Evolutionary conservation across 768 basidiomycete genomes (phyloP).

Genomic region (Galerina sulciceps): DNA sequence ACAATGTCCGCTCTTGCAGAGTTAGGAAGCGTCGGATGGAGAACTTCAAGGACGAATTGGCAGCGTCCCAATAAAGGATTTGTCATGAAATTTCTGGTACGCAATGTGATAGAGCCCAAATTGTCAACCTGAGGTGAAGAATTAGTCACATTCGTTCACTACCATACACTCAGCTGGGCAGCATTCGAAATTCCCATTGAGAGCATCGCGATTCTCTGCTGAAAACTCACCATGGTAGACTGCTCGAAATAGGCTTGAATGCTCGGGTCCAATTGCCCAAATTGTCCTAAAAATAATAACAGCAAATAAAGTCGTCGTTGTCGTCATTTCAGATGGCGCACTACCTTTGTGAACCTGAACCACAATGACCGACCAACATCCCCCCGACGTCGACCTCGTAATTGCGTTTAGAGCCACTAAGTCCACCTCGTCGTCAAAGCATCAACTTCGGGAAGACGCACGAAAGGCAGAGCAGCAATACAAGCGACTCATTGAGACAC

Average conservation of each 20-base stretch:
- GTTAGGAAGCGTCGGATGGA: conserved; percentile 95
- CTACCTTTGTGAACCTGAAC: background rate
- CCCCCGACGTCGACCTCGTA: conserved; percentile 72
- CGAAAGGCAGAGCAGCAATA: conserved; percentile 75
- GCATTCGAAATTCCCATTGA: background rate
- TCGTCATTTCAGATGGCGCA: background rate
- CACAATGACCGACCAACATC: conserved; percentile 21
- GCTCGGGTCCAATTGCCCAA: background rate
- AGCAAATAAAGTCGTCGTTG: background rate
- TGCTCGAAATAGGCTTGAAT: background rate
- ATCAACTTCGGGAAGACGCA: conserved; percentile 63
- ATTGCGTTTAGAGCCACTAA: conserved; percentile 67
- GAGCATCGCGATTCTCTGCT: conserved; percentile 14
- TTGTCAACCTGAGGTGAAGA: conserved; percentile 64
- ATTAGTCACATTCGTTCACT: background rate
- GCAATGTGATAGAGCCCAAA: conserved; percentile 89
- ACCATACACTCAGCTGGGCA: no score
- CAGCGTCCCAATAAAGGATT: conserved; percentile 96
- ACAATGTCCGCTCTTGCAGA: conserved; percentile 90
- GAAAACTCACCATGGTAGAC: conserved; percentile 40
- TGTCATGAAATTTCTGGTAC: conserved; percentile 99
- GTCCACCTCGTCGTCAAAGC: conserved; percentile 57
- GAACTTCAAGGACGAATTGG: conserved; percentile 93
- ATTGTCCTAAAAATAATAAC: background rate
- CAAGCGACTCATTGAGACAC: conserved; percentile 58